phyloP scores from a whole-genome alignment of 768 basidiomycete species.

The Psilocybe subaeruginosa region DNA sequence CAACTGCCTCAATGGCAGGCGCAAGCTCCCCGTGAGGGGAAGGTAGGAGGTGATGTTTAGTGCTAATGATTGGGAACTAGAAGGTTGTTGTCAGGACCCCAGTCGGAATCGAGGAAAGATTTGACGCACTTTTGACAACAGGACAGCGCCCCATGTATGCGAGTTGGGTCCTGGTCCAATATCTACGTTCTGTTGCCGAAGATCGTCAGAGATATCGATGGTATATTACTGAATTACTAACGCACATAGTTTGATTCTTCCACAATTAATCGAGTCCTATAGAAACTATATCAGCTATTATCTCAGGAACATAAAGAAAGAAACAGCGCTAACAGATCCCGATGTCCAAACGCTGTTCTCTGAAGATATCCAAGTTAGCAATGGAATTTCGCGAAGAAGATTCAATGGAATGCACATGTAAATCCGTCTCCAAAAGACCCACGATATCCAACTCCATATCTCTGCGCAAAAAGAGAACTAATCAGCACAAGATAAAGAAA shows the following conservation, averaged over 20 bases:
- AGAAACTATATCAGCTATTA: neutral
- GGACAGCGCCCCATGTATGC: slow-evolving; percentile 88
- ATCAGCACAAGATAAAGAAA: neutral
- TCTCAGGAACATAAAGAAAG: slow-evolving; percentile 5
- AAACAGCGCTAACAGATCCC: slow-evolving; percentile 67
- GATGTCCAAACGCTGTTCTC: slow-evolving; percentile 69
- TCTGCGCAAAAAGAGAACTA: slow-evolving; percentile 28
- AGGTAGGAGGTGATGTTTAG: slow-evolving; percentile 84
- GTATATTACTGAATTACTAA: slow-evolving; percentile 11
- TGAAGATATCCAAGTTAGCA: slow-evolving; percentile 17
- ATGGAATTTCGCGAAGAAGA: neutral
- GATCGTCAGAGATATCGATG: neutral
- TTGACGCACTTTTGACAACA: slow-evolving; percentile 70
- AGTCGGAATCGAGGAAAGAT: neutral
- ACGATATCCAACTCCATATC: slow-evolving; percentile 88
- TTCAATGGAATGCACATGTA: slow-evolving; percentile 58
- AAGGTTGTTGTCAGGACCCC: neutral
- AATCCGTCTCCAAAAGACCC: slow-evolving; percentile 84
- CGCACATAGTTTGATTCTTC: slow-evolving; percentile 84
- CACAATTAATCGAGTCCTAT: slow-evolving; percentile 74
- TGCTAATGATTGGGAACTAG: slow-evolving; percentile 87
- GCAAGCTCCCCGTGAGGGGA: slow-evolving; percentile 88
- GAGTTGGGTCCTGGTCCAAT: slow-evolving; percentile 86
- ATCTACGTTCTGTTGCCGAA: slow-evolving; percentile 71
- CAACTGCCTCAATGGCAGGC: slow-evolving; percentile 84